Evolutionary conservation across 257 asterid species (phyloP).

Genomic region (Vinca minor): DNA sequence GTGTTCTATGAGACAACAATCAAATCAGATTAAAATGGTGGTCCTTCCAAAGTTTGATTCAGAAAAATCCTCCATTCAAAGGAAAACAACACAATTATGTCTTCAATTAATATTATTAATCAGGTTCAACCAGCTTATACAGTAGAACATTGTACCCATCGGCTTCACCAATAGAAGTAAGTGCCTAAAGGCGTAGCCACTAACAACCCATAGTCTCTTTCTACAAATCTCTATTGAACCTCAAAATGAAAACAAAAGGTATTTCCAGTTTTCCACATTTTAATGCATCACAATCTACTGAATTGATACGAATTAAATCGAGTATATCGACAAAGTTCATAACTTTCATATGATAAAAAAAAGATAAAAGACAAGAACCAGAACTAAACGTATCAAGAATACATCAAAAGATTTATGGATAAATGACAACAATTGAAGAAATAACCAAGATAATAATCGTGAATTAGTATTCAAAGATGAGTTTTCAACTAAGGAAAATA

Average conservation of each 20-base stretch:
- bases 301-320: background rate
- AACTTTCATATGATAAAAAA: background rate
- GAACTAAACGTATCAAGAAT: background rate
- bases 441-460: background rate
- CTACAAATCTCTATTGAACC: background rate
- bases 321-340: background rate
- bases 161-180: background rate
- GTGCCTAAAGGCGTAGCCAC: background rate
- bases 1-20: background rate
- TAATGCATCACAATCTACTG: background rate
- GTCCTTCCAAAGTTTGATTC: background rate
- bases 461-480: background rate
- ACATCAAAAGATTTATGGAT: background rate
- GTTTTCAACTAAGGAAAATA: background rate
- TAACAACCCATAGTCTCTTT: background rate
- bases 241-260: background rate
- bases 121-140: background rate
- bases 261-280: background rate
- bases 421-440: background rate
- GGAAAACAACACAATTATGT: background rate
- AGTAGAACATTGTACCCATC: background rate
- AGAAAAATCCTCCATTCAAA: background rate
- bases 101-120: background rate
- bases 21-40: background rate
- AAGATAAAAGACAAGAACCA: background rate